Evolutionary conservation across 352 stramenopile species (phyloP).

Genomic region (Phytophthora nicotianae): DNA sequence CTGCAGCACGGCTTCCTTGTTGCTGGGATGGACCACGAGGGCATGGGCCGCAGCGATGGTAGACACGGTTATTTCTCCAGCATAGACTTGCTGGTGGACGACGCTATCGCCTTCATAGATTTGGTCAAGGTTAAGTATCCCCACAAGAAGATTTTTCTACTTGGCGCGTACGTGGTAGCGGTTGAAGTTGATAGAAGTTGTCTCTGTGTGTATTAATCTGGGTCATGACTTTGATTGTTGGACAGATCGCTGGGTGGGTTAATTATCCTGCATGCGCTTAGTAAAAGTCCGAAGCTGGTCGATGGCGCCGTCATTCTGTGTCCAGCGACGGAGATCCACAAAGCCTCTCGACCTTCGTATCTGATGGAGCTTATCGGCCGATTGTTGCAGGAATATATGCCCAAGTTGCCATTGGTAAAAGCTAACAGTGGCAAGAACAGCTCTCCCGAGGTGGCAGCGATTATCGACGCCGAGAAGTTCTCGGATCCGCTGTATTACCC

Average conservation of each 20-base stretch:
- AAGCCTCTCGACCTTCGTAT: conserved; percentile 49
- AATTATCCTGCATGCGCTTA: conserved; percentile 62
- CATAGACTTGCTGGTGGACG: conserved; percentile 61
- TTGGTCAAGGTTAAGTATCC: conserved; percentile 67
- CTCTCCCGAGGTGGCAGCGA: conserved; percentile 57
- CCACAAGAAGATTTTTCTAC: conserved; percentile 69
- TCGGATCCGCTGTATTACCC: conserved; percentile 78
- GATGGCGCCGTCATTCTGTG: conserved; percentile 76
- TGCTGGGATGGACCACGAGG: conserved; percentile 70
- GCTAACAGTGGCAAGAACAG: conserved; percentile 69
- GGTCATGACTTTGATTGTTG: background rate
- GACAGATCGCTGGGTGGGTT: conserved; percentile 73
- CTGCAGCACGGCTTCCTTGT: conserved; percentile 69
- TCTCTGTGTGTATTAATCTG: conserved; percentile 9
- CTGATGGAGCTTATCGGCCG: conserved; percentile 55
- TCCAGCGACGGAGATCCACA: conserved; percentile 72
- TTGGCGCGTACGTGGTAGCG: conserved; percentile 54
- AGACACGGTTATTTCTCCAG: conserved; percentile 79
- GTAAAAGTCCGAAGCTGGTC: conserved; percentile 56
- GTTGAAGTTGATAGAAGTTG: background rate
- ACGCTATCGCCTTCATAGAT: conserved; percentile 68
- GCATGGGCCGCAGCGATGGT: conserved; percentile 77
- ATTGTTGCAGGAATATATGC: conserved; percentile 56
- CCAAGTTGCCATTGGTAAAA: conserved; percentile 67
- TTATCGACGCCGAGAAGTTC: conserved; percentile 59